Evolutionary conservation across 371 early-diverging fungal genomes (phyloP), one percentile per base, ranked within the genome.

Genomic region (Syncephalastrum contaminatum): DNA sequence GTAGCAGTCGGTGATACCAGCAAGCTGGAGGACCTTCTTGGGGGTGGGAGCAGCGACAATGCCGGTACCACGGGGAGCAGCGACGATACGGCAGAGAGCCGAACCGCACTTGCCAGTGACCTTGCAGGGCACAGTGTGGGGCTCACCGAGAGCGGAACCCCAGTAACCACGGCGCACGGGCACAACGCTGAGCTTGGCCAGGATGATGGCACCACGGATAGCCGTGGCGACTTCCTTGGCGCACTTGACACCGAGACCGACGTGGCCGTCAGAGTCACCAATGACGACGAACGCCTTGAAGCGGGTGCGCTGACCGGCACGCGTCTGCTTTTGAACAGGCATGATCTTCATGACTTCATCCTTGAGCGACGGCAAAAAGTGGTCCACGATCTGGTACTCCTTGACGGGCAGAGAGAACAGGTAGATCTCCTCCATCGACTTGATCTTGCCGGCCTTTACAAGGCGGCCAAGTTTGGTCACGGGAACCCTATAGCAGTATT

Each of bases 251-350:
- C 99, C 99, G 59, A 99, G 88, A 81, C 99, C 99, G 72, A 99
- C 95, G 85, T 98, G 98, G 61, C 99, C 98, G 72, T 96, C 85
- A 54, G 81, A 84, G 87, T 99, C 98, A 81, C 99, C 99, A 73
- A 99, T 93, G 85, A 95, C 92, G 57, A 98, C 98, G 72, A 97
- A 97, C 67, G 97, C 99, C 92, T 99, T 99, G 90, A 99, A 99
- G 68, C 97, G 93, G 67, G 99, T 99, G 72, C 98, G 94, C 86
- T 99, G 99, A 87, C 99, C 99, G 64, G 99, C 99, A 77, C 95
- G 93, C 69, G 99, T 99, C 85, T 99, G 99, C 91, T 99, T 99
- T 87, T 99, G 99, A 70, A 99, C 99, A 64, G 98, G 97, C 87
- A 96, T 98, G 76, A 98, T 96, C 88, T 96, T 95, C 91, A 99